Evolutionary conservation across 306 rosid genomes (phyloP).

Genomic region (Dryas drummondii): DNA sequence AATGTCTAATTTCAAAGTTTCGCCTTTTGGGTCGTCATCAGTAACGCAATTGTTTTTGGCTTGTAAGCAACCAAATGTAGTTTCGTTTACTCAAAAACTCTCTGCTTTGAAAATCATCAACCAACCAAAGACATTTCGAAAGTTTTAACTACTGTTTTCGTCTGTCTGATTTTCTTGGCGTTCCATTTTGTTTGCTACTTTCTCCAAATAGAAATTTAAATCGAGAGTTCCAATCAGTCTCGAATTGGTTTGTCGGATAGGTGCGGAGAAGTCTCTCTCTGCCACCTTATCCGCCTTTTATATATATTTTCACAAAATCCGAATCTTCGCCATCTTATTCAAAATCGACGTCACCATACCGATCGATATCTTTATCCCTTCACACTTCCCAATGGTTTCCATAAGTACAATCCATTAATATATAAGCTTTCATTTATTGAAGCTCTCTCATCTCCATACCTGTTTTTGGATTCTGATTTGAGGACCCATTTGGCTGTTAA

Average conservation of each 20-base stretch:
- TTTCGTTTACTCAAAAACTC: slow-evolving; percentile 4
- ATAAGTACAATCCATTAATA: not conserved
- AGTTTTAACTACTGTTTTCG: not conserved
- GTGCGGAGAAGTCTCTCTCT: not conserved
- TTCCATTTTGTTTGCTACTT: not conserved
- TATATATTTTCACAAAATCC: not conserved
- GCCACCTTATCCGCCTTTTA: not conserved
- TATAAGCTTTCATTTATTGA: not conserved
- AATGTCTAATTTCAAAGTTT: too few relatives aligned
- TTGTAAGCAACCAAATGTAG: not conserved
- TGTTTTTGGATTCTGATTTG: not conserved
- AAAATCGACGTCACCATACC: slow-evolving; percentile 28
- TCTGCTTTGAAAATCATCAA: slow-evolving; percentile 1
- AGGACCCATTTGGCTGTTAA: not conserved
- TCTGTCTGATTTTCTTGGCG: not conserved
- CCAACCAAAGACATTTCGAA: not conserved
- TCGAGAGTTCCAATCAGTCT: not conserved
- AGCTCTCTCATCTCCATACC: too few relatives aligned
- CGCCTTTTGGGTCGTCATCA: not conserved
- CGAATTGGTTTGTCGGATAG: not conserved
- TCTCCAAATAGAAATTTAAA: not conserved
- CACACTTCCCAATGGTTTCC: slow-evolving; percentile 28
- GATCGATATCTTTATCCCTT: slow-evolving; percentile 36
- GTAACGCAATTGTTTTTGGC: not conserved
- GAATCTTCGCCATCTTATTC: slow-evolving; percentile 10